Percentiles rank a stretch among this genome's conserved stretches.
Evolutionary conservation across 2,329 filamentous ascomycete species (phyloP).

Genomic region (Alternaria longipes): DNA sequence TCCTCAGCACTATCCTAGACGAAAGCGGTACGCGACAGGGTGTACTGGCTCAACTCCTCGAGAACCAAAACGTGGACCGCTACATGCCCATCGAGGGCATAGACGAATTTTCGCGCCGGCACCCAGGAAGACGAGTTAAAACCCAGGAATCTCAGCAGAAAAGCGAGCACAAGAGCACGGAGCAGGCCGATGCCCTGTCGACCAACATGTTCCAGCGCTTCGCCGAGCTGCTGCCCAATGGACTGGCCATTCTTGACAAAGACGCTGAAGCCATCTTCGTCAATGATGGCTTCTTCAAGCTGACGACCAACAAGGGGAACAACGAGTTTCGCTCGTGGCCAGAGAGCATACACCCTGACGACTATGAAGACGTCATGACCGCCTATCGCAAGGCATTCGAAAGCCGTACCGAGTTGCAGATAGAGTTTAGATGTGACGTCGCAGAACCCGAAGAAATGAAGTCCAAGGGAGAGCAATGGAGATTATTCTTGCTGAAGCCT

Average conservation of each 20-base stretch:
- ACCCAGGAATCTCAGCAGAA: slow-evolving; percentile 13
- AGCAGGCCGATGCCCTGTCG: slow-evolving; percentile 46
- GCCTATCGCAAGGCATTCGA: slow-evolving; percentile 56
- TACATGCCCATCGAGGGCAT: slow-evolving; percentile 41
- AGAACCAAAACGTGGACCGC: slow-evolving; percentile 29
- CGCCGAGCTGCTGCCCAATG: slow-evolving; percentile 57
- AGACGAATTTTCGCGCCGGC: slow-evolving; percentile 25
- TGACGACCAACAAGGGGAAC: slow-evolving; percentile 55
- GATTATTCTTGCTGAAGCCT: slow-evolving; percentile 55
- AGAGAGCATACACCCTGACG: slow-evolving; percentile 56
- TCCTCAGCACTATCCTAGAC: slow-evolving; percentile 47
- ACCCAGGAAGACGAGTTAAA: slow-evolving; percentile 26
- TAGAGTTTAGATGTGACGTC: slow-evolving; percentile 55
- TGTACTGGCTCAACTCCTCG: slow-evolving; percentile 44
- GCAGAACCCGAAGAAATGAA: slow-evolving; percentile 35
- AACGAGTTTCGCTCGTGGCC: slow-evolving; percentile 58
- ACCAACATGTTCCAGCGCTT: slow-evolving; percentile 56
- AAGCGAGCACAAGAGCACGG: neutral
- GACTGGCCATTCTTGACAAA: slow-evolving; percentile 57
- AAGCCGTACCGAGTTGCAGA: slow-evolving; percentile 49
- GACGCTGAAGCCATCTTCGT: slow-evolving; percentile 58
- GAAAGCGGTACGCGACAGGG: slow-evolving; percentile 42
- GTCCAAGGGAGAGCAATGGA: slow-evolving; percentile 46
- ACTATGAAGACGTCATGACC: slow-evolving; percentile 57
- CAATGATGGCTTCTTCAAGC: slow-evolving; percentile 57